Evolutionary conservation across 495 filamentous ascomycete genomes (phyloP).

Genomic region (Copromyces sp.): DNA sequence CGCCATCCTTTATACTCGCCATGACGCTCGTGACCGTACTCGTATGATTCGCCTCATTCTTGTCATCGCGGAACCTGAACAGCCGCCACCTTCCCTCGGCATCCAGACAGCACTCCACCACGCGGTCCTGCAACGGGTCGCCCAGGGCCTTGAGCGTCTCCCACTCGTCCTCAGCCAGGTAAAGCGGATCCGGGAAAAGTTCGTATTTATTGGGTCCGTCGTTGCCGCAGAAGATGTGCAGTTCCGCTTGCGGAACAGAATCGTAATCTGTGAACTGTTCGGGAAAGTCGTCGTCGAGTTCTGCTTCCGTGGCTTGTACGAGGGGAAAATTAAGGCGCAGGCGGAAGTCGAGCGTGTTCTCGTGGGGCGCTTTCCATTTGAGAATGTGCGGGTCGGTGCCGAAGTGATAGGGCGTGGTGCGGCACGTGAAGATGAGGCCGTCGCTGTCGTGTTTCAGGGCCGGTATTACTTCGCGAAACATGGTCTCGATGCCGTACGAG

Average conservation of each 20-base stretch:
- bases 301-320: slow-evolving; percentile 57
- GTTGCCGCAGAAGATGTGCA: slow-evolving; percentile 35
- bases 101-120: slow-evolving; percentile 84
- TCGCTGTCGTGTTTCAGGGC: slow-evolving; percentile 85
- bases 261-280: slow-evolving; percentile 49
- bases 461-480: slow-evolving; percentile 79
- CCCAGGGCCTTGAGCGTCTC: slow-evolving; percentile 60
- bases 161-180: slow-evolving; percentile 70
- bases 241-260: slow-evolving; percentile 37
- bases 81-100: slow-evolving; percentile 65
- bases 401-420: slow-evolving; percentile 69
- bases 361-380: slow-evolving; percentile 90
- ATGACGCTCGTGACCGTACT: slow-evolving; percentile 69
- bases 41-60: slow-evolving; percentile 81
- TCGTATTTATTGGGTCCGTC: slow-evolving; percentile 42
- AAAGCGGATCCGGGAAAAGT: slow-evolving; percentile 50
- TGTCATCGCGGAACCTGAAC: slow-evolving; percentile 82
- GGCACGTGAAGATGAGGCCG: slow-evolving; percentile 92
- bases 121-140: slow-evolving; percentile 65
- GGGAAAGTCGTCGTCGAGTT: slow-evolving; percentile 49
- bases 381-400: slow-evolving; percentile 89
- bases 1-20: slow-evolving; percentile 71
- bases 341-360: slow-evolving; percentile 90
- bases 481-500: slow-evolving; percentile 78
- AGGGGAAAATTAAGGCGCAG: slow-evolving; percentile 66